These are phyloP conservation scores for Botryotinia globosa DNA, from an alignment of 2,329 filamentous ascomycete genomes.

Conservation along the genomic window DNA sequence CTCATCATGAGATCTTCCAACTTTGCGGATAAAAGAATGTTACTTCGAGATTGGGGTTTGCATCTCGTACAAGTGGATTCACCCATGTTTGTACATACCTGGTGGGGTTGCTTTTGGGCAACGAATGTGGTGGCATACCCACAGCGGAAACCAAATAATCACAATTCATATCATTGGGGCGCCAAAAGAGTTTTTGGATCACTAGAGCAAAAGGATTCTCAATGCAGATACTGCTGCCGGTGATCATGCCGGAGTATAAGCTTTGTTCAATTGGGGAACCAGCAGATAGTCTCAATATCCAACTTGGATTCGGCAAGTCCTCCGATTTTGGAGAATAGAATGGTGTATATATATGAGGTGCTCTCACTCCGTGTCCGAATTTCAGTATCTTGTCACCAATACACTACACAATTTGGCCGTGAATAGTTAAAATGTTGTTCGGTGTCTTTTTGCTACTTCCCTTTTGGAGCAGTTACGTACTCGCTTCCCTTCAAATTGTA, in stretches of 20 bases:
- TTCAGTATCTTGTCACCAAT: not conserved
- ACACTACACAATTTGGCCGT: not conserved
- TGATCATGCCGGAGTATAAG: not conserved
- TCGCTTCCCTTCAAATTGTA: constrained; percentile 19
- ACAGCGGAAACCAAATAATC: not conserved
- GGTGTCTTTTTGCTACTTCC: constrained; percentile 1
- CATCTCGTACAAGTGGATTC: not conserved
- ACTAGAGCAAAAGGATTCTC: not conserved
- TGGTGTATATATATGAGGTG: constrained; percentile 2
- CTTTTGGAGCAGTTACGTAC: not conserved
- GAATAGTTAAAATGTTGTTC: not conserved
- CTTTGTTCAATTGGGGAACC: not conserved
- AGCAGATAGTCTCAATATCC: not conserved
- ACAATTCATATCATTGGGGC: constrained; percentile 5
- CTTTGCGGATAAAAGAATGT: constrained; percentile 3
- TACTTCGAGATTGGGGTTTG: not conserved
- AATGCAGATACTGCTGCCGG: not conserved
- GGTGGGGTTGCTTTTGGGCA: not conserved
- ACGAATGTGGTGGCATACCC: not conserved
- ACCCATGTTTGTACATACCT: not conserved
- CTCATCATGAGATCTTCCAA: constrained; percentile 5
- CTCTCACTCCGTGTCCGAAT: not conserved
- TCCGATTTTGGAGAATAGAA: not conserved
- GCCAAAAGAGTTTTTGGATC: constrained; percentile 3
- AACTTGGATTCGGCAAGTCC: not conserved